Base-by-base conservation (phyloP, 75 land plant species). In the Picea sitchensis region DNA sequence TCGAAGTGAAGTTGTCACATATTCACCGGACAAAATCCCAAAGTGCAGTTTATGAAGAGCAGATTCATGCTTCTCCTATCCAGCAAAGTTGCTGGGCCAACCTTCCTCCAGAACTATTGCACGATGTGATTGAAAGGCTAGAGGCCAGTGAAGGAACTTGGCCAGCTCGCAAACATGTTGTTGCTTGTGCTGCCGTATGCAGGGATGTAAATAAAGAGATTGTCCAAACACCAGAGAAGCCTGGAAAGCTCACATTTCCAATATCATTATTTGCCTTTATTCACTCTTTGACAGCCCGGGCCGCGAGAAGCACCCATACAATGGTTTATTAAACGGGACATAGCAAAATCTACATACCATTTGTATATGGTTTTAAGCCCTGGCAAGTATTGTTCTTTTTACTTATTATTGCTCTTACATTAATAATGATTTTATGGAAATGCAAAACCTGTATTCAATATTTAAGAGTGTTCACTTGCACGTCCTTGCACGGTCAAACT, bases 281-380 rank as follows among this genome's bases (percentile, higher is more conserved):
- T 31, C 32, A 32, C 8, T 65, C 3, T 41, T 69, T 77, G 79
- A 31, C 89, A 92, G 95, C 95, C 95, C 14, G 95, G 95, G 73
- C 86, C 93, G 8, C 73, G 95, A 54, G 93, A 91, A 92, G 26
- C 26, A 26, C 26, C 26, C 26, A 26, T 26, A 26, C 26, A 26
- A 26, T 26, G 26, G 0, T 26, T 26, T 26, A 26, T 26, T 26
- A 26, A 26, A 26, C 26, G 26, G 26, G 26, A 26, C 87, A 75
- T 87, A 26, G 26, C 91, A 61, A 91, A 82, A 26, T 76, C 92
- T 41, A 90, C 92, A 0, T 92, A 92, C 61, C 87, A 87, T 60
- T 87, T 92, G 56, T 92, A 75, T 76, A 81, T 92, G 72, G 90
- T 93, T 56, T 89, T 92, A 51, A 89, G 85, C 80, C 79, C 93